Conservation (phyloP, 2,329 filamentous ascomycete species). For the Hypoxylon rubiginosum region DNA sequence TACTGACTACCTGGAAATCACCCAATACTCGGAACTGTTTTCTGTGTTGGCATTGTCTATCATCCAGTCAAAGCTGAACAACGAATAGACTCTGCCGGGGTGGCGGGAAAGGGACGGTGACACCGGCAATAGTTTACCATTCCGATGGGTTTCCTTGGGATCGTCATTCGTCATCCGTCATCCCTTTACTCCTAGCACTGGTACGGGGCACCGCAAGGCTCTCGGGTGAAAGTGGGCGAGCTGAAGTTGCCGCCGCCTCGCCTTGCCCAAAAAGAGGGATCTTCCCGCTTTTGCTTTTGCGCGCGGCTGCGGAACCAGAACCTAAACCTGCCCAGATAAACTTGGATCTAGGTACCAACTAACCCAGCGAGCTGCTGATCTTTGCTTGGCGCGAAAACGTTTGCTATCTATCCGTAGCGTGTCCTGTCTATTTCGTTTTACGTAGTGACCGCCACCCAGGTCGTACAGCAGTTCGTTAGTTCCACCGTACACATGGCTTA, state of each 20-base stretch:
- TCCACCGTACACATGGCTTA: neutral
- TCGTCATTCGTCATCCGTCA: conserved; percentile 1
- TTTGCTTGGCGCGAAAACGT: conserved; percentile 30
- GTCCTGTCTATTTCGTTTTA: too few species aligned
- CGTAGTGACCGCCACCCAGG: conserved; percentile 6
- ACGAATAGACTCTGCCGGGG: conserved; percentile 7
- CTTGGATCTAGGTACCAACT: conserved; percentile 28
- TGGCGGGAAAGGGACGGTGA: conserved; percentile 27
- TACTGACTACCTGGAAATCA: neutral
- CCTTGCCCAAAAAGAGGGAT: conserved; percentile 8
- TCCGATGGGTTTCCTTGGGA: conserved; percentile 19
- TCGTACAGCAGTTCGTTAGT: conserved; percentile 3
- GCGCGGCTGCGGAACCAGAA: conserved; percentile 32
- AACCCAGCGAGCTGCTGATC: conserved; percentile 12
- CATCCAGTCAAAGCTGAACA: conserved; percentile 1
- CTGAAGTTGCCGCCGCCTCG: conserved; percentile 5
- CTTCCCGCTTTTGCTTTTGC: conserved; percentile 19
- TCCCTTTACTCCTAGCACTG: neutral
- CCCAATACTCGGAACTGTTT: neutral
- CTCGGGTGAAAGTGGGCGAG: neutral
- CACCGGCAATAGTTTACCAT: conserved; percentile 39
- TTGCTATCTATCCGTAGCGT: neutral
- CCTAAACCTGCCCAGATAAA: too few species aligned
- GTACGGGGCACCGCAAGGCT: neutral
- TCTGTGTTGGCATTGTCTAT: neutral